Base-by-base conservation (phyloP, 2,329 filamentous ascomycete genomes). In the Fusarium praegraminearum region DNA sequence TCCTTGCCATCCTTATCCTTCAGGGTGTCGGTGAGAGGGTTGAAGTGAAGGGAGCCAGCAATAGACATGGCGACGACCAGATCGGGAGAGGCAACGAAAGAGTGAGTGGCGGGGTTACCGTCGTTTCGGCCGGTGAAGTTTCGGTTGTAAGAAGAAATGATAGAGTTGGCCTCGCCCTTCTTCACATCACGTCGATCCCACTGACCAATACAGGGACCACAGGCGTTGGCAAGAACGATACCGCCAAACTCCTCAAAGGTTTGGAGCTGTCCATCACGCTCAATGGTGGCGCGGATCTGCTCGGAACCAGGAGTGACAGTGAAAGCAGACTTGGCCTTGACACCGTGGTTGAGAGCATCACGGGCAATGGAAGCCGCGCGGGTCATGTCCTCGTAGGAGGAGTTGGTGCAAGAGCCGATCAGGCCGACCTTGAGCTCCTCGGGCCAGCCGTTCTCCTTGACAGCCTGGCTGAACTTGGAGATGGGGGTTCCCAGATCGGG, bases 71-170 rank as follows among this genome's bases (percentile, higher is more conserved):
- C 94, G 56, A 97, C 93, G 44, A 97, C 93, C 67, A 97, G 85
- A 79, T 97, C 94, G 59, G 94, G 94, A 9, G 93, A 97, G 70
- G 94, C 91, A 73, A 97, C 94, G 81, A 97, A 97, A 62, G 93
- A 93, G 86, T 97, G 94, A 53, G 94, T 97, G 57, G 93, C 93
- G 41, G 94, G 94, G 87, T 97, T 98, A 73, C 93, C 94, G 75
- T 97, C 94, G 82, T 98, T 98, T 80, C 96, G 93, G 73, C 95
- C 95, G 67, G 95, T 98, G 86, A 99, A 98, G 90, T 99, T 98
- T 83, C 96, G 94, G 91, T 99, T 99, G 91, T 98, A 99, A 30
- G 96, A 98, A 47, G 94, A 98, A 80, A 99, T 86, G 81, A 99
- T 99, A 9, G 94, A 97, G 90, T 99, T 99, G 77, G 94, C 86